These are phyloP conservation scores for Suzukiozyma palmioleophila DNA, from an alignment of 1,139 yeast species.

Conservation along the genomic window DNA sequence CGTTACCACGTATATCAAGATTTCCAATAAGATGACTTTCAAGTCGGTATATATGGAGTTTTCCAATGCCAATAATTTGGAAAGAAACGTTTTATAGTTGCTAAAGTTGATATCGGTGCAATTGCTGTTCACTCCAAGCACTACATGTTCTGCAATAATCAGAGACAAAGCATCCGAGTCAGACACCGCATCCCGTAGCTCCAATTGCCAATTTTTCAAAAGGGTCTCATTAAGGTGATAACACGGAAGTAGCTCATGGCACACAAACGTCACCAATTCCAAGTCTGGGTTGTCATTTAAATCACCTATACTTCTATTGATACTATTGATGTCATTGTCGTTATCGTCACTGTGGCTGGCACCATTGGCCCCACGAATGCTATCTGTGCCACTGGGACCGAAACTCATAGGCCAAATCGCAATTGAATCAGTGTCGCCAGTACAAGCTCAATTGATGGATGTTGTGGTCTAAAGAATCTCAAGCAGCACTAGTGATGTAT, in stretches of 20 bases:
- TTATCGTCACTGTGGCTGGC: too few species aligned
- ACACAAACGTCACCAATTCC: conserved; percentile 9
- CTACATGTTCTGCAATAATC: conserved; percentile 16
- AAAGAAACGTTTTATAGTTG: conserved; percentile 13
- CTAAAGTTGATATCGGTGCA: conserved; percentile 2
- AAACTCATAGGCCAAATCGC: too few species aligned
- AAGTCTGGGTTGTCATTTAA: not conserved
- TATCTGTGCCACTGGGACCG: too few species aligned
- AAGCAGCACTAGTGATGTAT: too few species aligned
- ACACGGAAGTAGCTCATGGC: conserved; percentile 22
- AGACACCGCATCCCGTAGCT: conserved; percentile 21
- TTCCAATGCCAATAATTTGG: conserved; percentile 15
- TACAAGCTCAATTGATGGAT: too few species aligned
- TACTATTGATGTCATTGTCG: too few species aligned
- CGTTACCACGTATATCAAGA: conserved; percentile 21
- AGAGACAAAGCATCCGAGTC: conserved; percentile 17
- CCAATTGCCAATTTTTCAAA: conserved; percentile 36
- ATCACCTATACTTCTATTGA: too few species aligned
- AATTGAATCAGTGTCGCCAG: too few species aligned
- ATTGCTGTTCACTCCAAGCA: conserved; percentile 6
- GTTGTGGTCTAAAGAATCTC: too few species aligned
- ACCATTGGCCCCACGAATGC: too few species aligned
- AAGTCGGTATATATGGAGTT: conserved; percentile 26
- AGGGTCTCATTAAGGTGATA: conserved; percentile 25
- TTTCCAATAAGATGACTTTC: conserved; percentile 27